Base-by-base conservation (phyloP, 192 early-diverging fungal genomes). In the Podila horticola region DNA sequence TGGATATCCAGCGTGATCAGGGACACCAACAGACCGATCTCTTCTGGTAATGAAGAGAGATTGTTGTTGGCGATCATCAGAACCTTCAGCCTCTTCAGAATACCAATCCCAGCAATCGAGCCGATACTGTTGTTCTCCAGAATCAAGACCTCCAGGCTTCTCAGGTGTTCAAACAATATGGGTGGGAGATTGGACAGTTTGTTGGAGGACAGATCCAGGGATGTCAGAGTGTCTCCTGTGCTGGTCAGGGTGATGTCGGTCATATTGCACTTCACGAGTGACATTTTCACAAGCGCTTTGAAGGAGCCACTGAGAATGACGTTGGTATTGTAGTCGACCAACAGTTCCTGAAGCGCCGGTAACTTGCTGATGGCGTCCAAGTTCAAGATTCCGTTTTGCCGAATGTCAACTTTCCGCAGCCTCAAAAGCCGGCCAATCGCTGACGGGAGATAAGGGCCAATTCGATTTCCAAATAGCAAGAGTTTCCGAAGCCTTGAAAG, bases 381-480 rank as follows among this genome's bases (percentile, higher is more conserved):
- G 62, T 94, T 90, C 64, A 92, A 89, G 62, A 97, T 90, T 22
- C 82, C 74, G 77, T 97, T 97, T 57, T 93, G 91, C 1, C 95
- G 90, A 49, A 96, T 86, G 74, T 97, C 95, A 26, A 97, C 83
- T 67, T 92, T 90, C 67, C 83, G 84, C 1, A 97, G 87, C 34
- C 84, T 85, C 17, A 72, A 60, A 33, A 96, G 84, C 0, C 88
- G 60, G 12, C 83, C 74, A 38, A 96, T 87, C 4, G 82, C 79
- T 64, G 82, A 74, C 6, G 95, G 95, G 22, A 97, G 82, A 22
- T 79, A 82, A 2, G 94, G 94, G 5, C 86, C 85, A 51, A 96
- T 86, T 60, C 88, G 75, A 69, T 97, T 97, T n/a, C 91, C 94
- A 84, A 93, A 90, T 8, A 94, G 81, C 29, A 86, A 83, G 15